Evolutionary conservation across 2,329 filamentous ascomycete genomes (phyloP), one percentile per base, ranked within the genome.

Genomic region (Fusarium nurragi): DNA sequence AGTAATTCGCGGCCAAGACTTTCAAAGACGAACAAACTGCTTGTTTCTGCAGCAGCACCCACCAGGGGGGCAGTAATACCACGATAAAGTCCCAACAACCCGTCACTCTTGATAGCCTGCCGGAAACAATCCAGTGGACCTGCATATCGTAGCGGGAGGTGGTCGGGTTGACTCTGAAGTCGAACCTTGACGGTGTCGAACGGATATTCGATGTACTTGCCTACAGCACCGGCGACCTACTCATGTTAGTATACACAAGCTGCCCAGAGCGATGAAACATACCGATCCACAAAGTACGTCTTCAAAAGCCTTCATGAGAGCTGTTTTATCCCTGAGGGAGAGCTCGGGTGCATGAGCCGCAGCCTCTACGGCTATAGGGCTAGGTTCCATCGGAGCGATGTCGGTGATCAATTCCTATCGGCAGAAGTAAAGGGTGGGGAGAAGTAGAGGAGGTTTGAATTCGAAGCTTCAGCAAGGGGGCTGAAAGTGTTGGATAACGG

Each of bases 171-270:
- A n/a, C 94, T 95, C 77, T 99, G 95, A 12, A 99, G 86, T 37
- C 95, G 91, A 60, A 99, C 95, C 80, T 99, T 99, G 77, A 99
- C 90, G 0, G 95, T 99, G 79, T 99, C 95, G 79, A 99, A 99
- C 22, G 95, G 95, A 76, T 97, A 99, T 77, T 99, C 95, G 74
- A 99, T 94, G 77, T 94, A 92, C 81, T 98, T 99, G 64, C 94
- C 94, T 32, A 92, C 89, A 59, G 96, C 87, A 60, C 95, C 95
- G 53, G 94, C 94, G 58, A 86, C 77, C 91, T 93, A 66, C 23
- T 39, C 10, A 23, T 8, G 47, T 64, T 48, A 64, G 51, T 25
- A 56, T 22, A 12, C 3, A 18, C 19, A 18, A 16, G 12, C 16
- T 28, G 6, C 4, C n/a, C 32, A 5, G 8, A 36, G 5, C 1